Conservation (phyloP, 768 basidiomycete species). For the Tylopilus rubrobrunneus region DNA sequence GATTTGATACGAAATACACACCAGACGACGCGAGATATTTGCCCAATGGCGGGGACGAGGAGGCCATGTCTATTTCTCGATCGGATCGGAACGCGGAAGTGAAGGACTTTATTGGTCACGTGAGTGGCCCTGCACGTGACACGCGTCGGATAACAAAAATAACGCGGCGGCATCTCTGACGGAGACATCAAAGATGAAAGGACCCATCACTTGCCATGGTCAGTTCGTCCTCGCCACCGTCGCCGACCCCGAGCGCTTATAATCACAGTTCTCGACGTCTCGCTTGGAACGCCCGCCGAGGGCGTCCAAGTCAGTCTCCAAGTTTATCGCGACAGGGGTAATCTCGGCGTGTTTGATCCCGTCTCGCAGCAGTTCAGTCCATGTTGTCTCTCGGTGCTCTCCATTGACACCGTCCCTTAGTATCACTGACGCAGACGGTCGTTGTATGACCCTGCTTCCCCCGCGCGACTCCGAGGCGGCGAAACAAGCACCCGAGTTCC, state of each 20-base stretch:
- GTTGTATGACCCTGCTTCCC: conserved; percentile 75
- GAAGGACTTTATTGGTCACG: conserved; percentile 1
- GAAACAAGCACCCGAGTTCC: conserved; percentile 35
- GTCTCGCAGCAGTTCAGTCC: conserved; percentile 56
- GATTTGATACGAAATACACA: conserved; percentile 30
- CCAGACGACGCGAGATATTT: conserved; percentile 94
- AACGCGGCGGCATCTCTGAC: too few species aligned
- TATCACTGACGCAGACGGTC: conserved; percentile 75
- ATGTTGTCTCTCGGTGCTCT: background rate
- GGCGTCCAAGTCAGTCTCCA: conserved; percentile 67
- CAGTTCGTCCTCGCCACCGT: conserved; percentile 12
- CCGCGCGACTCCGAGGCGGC: conserved; percentile 44
- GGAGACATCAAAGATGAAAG: conserved; percentile 43
- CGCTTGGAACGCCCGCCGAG: conserved; percentile 75
- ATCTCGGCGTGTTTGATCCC: conserved; percentile 45
- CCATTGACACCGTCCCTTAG: conserved; percentile 35
- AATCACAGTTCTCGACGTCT: conserved; percentile 75
- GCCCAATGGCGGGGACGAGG: conserved; percentile 58
- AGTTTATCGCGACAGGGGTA: conserved; percentile 37
- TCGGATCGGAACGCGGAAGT: conserved; percentile 22
- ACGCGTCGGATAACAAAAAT: too few species aligned
- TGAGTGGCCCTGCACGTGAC: background rate
- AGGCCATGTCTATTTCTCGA: conserved; percentile 29
- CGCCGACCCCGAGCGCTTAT: conserved; percentile 1
- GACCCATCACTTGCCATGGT: conserved; percentile 94